phyloP scores from a whole-genome alignment of 163 green algal genomes.

The Chlorella variabilis region DNA sequence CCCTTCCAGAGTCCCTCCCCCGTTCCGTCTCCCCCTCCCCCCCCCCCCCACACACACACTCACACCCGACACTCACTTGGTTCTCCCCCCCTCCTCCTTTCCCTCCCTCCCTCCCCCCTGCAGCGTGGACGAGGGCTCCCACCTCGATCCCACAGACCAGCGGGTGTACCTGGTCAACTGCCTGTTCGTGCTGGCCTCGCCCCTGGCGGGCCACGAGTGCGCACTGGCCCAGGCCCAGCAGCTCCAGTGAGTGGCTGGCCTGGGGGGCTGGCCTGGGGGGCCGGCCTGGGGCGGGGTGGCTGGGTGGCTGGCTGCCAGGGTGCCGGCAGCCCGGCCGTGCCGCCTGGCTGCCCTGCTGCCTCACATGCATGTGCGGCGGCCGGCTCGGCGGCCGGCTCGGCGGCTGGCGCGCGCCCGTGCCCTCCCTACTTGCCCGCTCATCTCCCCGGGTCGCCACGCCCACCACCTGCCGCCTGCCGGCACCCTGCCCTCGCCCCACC shows the following conservation, averaged over 20 bases:
- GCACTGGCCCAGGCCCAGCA: slow-evolving; percentile 26
- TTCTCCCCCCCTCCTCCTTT: neutral
- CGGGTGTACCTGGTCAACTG: slow-evolving; percentile 92
- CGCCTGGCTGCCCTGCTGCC: too few species aligned
- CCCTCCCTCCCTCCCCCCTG: too few species aligned
- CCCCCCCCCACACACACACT: neutral
- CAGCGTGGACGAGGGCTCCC: slow-evolving; percentile 60
- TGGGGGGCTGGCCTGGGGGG: neutral
- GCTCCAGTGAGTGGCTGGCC: slow-evolving; percentile 10
- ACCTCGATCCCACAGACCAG: slow-evolving; percentile 66
- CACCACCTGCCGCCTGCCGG: too few species aligned
- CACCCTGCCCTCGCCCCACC: neutral
- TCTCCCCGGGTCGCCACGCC: too few species aligned
- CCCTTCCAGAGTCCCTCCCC: too few species aligned
- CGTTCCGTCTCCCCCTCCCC: neutral
- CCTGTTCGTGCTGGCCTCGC: slow-evolving; percentile 64
- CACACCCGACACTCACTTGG: neutral
- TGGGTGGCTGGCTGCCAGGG: too few species aligned
- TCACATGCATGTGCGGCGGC: too few species aligned
- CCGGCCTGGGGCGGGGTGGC: neutral
- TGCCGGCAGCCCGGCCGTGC: too few species aligned
- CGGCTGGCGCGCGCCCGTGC: too few species aligned
- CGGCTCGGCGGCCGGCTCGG: too few species aligned
- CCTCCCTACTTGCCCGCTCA: too few species aligned
- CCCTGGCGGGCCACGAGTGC: slow-evolving; percentile 58